Evolutionary conservation across 768 basidiomycete genomes (phyloP).

Genomic region (Gelatoporia subvermispora): DNA sequence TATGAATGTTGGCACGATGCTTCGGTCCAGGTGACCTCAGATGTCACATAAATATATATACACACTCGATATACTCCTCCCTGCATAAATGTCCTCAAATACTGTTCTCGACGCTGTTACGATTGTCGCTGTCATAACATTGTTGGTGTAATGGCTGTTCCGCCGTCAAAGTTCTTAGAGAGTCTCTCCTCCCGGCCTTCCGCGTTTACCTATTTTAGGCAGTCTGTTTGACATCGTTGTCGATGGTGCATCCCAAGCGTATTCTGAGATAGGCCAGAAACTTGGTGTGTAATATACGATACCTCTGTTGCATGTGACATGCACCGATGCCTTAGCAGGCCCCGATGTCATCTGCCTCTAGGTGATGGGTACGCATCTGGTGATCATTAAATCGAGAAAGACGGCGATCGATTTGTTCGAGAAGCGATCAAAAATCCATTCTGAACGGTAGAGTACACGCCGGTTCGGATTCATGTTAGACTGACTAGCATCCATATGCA

Average conservation of each 20-base stretch:
- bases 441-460: slow-evolving; percentile 18
- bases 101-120: too few relatives aligned
- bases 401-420: slow-evolving; percentile 27
- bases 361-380: slow-evolving; percentile 17
- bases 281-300: slow-evolving; percentile 22
- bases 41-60: too few relatives aligned
- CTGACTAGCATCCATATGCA: too few relatives aligned
- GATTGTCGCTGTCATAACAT: too few relatives aligned
- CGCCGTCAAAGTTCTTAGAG: too few relatives aligned
- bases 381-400: slow-evolving; percentile 26
- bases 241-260: slow-evolving; percentile 10
- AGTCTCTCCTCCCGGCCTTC: not conserved
- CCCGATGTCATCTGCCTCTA: slow-evolving; percentile 21
- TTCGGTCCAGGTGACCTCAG: too few relatives aligned
- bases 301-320: not conserved
- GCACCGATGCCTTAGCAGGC: too few relatives aligned
- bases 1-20: too few relatives aligned
- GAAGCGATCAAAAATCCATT: slow-evolving; percentile 25
- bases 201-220: not conserved
- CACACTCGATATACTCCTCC: too few relatives aligned
- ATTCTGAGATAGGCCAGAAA: slow-evolving; percentile 20
- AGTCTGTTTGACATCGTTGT: not conserved
- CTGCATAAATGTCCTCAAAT: too few relatives aligned
- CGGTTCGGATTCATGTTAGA: too few relatives aligned
- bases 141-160: too few relatives aligned